Evolutionary conservation across 345 rosid genomes (phyloP).

Genomic region (Nasturtium officinale): DNA sequence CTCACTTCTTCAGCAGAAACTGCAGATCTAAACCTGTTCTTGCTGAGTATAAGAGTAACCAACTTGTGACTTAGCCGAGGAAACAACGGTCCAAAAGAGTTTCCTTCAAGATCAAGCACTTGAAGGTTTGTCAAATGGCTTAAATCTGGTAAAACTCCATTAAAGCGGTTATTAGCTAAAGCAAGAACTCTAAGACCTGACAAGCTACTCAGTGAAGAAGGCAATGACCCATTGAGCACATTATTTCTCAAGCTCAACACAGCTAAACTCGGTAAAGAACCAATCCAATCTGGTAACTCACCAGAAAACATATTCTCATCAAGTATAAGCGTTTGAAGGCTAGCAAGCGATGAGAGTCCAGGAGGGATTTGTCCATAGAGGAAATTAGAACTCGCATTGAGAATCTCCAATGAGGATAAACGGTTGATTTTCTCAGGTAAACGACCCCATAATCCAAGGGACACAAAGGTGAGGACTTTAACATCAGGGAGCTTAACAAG

Average conservation of each 20-base stretch:
- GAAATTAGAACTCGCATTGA: constrained; percentile 82
- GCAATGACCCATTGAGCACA: constrained; percentile 70
- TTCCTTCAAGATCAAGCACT: constrained; percentile 83
- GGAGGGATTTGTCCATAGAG: constrained; percentile 65
- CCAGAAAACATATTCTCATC: constrained; percentile 83
- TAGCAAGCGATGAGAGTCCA: constrained; percentile 59
- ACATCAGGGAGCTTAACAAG: constrained; percentile 70
- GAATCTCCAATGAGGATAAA: constrained; percentile 70
- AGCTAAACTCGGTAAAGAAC: constrained; percentile 56
- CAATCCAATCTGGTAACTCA: constrained; percentile 64
- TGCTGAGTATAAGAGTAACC: constrained; percentile 68
- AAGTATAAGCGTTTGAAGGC: constrained; percentile 76
- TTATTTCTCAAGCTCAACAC: constrained; percentile 83
- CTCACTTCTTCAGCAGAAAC: constrained; percentile 59
- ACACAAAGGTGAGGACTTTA: constrained; percentile 82
- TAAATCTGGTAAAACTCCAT: constrained; percentile 72
- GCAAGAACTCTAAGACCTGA: constrained; percentile 76
- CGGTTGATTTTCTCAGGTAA: constrained; percentile 72
- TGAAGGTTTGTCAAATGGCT: constrained; percentile 77
- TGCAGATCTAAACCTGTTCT: constrained; percentile 83
- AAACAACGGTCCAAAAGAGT: constrained; percentile 73
- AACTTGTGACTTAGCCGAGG: constrained; percentile 75
- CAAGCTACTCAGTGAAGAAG: constrained; percentile 62
- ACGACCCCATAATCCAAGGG: constrained; percentile 91
- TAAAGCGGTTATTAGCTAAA: constrained; percentile 75